Percentiles rank a stretch among this genome's conserved stretches.
Evolutionary conservation across 192 early-diverging fungal genomes (phyloP).

Genomic region (Chytriomyces sp.): DNA sequence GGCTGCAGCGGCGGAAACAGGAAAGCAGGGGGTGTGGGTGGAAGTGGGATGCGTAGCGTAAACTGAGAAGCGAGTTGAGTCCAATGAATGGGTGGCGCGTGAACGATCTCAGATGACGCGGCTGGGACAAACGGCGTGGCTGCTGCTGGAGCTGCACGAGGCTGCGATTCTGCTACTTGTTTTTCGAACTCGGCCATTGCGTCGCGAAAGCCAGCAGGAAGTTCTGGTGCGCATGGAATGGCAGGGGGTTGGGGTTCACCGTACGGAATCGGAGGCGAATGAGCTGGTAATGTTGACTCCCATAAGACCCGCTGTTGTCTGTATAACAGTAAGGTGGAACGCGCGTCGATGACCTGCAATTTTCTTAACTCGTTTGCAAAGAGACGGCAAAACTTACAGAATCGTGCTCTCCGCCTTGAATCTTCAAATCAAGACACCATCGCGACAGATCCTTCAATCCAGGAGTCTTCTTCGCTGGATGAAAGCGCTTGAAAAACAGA

Average conservation of each 20-base stretch:
- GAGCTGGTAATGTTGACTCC: slow-evolving; percentile 56
- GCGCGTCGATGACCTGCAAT: slow-evolving; percentile 65
- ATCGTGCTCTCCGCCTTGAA: slow-evolving; percentile 84
- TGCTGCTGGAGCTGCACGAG: not conserved
- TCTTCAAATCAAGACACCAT: slow-evolving; percentile 65
- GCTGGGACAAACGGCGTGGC: too few relatives aligned
- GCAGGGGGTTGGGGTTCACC: slow-evolving; percentile 10
- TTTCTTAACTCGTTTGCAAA: not conserved
- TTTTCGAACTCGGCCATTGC: slow-evolving; percentile 13
- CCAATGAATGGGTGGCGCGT: not conserved
- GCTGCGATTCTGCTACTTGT: not conserved
- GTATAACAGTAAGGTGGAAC: slow-evolving; percentile 82
- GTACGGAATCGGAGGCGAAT: not conserved
- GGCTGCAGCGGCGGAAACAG: too few relatives aligned
- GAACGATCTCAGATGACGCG: too few relatives aligned
- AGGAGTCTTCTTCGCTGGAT: slow-evolving; percentile 62
- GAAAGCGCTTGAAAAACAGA: slow-evolving; percentile 64
- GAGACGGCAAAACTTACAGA: slow-evolving; percentile 45
- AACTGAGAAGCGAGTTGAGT: not conserved
- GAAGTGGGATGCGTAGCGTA: too few relatives aligned
- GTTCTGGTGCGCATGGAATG: slow-evolving; percentile 6
- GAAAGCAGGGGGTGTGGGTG: too few relatives aligned
- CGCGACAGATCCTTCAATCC: slow-evolving; percentile 72
- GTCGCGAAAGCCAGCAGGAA: slow-evolving; percentile 4
- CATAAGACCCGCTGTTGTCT: slow-evolving; percentile 76